A percentile compares a stretch with the other conserved stretches of the same genome.
Evolutionary conservation across 768 basidiomycete genomes (phyloP).

Genomic region (Exsudoporus frostii): DNA sequence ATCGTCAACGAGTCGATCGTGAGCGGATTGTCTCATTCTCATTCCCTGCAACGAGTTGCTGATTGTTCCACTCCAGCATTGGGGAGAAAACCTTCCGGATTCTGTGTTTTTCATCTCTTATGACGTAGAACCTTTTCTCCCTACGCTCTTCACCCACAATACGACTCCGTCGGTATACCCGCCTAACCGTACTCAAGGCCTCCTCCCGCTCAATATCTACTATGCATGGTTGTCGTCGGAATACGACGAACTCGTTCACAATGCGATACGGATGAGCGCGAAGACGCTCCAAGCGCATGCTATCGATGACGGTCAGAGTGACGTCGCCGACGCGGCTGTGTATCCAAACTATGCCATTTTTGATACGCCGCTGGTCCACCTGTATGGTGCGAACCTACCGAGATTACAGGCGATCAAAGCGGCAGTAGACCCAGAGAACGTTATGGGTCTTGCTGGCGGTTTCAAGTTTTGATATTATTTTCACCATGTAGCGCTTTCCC

Average conservation of each 20-base stretch:
- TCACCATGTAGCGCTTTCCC: not conserved
- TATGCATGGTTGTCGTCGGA: not conserved
- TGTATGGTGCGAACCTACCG: slow-evolving; percentile 46
- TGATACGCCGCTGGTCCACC: slow-evolving; percentile 42
- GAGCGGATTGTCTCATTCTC: not conserved
- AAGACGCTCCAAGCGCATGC: slow-evolving; percentile 38
- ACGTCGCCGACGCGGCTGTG: slow-evolving; percentile 30
- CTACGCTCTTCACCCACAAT: slow-evolving; percentile 37
- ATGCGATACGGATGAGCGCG: slow-evolving; percentile 37
- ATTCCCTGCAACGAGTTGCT: not conserved
- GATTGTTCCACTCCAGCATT: slow-evolving; percentile 13
- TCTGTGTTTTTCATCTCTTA: slow-evolving; percentile 9
- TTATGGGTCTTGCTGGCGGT: slow-evolving; percentile 65
- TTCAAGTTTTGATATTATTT: slow-evolving; percentile 43
- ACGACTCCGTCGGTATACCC: slow-evolving; percentile 44
- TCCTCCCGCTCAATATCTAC: slow-evolving; percentile 49
- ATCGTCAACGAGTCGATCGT: slow-evolving; percentile 17
- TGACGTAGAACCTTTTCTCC: slow-evolving; percentile 50
- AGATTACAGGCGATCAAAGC: slow-evolving; percentile 41
- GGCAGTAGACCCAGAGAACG: slow-evolving; percentile 48
- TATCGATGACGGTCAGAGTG: slow-evolving; percentile 32
- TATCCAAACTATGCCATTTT: slow-evolving; percentile 60
- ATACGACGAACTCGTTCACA: slow-evolving; percentile 22
- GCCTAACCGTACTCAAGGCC: slow-evolving; percentile 33
- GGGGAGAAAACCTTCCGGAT: slow-evolving; percentile 1